Conservation (phyloP, 345 rosid genomes). For the Rhizophora apiculata region DNA sequence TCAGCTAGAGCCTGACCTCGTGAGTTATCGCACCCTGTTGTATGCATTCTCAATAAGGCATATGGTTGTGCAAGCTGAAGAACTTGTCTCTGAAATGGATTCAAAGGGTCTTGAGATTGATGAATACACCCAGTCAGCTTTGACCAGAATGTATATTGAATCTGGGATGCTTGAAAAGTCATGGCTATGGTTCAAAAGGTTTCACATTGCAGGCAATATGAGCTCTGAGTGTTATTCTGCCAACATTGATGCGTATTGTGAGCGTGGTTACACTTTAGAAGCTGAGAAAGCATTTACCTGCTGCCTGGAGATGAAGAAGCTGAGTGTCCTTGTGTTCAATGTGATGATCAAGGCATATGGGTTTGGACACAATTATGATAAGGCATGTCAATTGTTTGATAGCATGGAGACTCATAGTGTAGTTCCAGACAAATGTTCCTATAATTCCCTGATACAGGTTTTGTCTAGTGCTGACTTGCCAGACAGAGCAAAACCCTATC, state of each 20-base stretch:
- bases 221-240: constrained; percentile 81
- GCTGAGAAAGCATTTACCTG: constrained; percentile 62
- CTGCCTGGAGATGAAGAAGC: constrained; percentile 51
- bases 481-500: constrained; percentile 46
- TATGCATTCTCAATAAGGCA: constrained; percentile 77
- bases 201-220: constrained; percentile 61
- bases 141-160: constrained; percentile 80
- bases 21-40: constrained; percentile 78
- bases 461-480: constrained; percentile 62
- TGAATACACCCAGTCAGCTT: constrained; percentile 83
- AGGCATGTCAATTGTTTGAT: constrained; percentile 69
- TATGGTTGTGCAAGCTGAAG: constrained; percentile 77
- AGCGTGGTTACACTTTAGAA: constrained; percentile 54
- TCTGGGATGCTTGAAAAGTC: constrained; percentile 73
- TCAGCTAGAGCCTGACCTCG: constrained; percentile 64
- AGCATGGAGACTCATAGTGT: constrained; percentile 63
- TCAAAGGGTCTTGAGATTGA: constrained; percentile 61
- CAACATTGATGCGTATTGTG: constrained; percentile 77
- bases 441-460: constrained; percentile 63
- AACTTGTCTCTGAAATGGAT: constrained; percentile 63
- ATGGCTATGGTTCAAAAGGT: constrained; percentile 79
- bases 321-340: constrained; percentile 65
- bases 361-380: constrained; percentile 45
- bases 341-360: constrained; percentile 94
- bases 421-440: constrained; percentile 68